phyloP scores from a whole-genome alignment of 495 filamentous ascomycete species.

The Hypomontagnella submonticulosa region DNA sequence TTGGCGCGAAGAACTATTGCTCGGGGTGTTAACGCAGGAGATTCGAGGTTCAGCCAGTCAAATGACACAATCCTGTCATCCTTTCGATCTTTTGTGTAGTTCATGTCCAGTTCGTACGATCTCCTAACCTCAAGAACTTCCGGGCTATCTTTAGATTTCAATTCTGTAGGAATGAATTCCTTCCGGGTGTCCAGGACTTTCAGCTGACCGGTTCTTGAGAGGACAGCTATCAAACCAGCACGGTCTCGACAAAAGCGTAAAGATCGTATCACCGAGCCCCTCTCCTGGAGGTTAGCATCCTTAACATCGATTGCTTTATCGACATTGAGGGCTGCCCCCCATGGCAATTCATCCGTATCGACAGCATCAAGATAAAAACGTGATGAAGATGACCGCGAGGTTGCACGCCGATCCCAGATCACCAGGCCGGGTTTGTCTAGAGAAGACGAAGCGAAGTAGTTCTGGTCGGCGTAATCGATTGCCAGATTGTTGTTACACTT shows the following conservation, averaged over 20 bases:
- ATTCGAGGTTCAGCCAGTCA: constrained; percentile 79
- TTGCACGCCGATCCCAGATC: constrained; percentile 88
- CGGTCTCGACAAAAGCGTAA: constrained; percentile 82
- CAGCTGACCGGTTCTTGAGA: constrained; percentile 82
- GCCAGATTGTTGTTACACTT: constrained; percentile 90
- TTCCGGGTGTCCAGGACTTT: constrained; percentile 76
- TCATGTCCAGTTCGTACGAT: constrained; percentile 64
- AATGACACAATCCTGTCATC: constrained; percentile 81
- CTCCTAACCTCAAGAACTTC: constrained; percentile 63
- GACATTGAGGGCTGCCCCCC: constrained; percentile 73
- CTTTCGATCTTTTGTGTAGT: constrained; percentile 59
- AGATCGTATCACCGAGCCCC: constrained; percentile 73
- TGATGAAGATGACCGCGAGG: constrained; percentile 58
- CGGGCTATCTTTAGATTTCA: constrained; percentile 54
- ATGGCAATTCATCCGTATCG: constrained; percentile 61
- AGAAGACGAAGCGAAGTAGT: constrained; percentile 92
- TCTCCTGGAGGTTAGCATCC: constrained; percentile 55
- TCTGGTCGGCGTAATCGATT: constrained; percentile 89
- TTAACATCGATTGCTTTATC: constrained; percentile 69
- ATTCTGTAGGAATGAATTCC: constrained; percentile 61
- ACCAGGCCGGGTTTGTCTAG: constrained; percentile 75
- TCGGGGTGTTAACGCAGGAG: constrained; percentile 68
- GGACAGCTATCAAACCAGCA: constrained; percentile 76
- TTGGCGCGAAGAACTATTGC: constrained; percentile 75
- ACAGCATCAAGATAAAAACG: constrained; percentile 59